phyloP scores from a whole-genome alignment of 768 basidiomycete genomes.

The Hygrophoropsis aurantiaca region DNA sequence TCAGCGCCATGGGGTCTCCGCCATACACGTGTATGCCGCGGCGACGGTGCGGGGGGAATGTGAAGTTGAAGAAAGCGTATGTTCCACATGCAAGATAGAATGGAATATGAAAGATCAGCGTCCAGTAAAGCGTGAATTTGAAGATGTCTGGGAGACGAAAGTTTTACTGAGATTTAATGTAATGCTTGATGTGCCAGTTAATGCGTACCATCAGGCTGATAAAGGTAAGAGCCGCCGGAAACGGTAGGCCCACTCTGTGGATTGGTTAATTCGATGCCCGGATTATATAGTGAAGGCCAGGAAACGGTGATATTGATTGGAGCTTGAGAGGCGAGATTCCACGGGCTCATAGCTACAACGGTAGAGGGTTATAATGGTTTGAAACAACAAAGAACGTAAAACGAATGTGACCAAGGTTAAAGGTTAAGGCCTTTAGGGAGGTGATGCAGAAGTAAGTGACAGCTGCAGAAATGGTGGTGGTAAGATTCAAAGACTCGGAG shows the following conservation, averaged over 20 bases:
- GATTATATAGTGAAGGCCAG: slow-evolving; percentile 41
- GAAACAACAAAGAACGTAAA: no score
- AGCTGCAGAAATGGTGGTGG: no score
- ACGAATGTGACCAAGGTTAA: no score
- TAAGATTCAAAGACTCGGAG: no score
- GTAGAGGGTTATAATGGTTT: no score
- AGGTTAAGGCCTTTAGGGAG: no score
- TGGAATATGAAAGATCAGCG: slow-evolving; percentile 45
- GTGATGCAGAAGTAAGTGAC: no score
- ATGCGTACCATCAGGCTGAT: slow-evolving; percentile 31
- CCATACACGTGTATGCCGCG: slow-evolving; percentile 5
- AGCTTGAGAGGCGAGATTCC: background rate
- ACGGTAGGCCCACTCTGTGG: slow-evolving; percentile 25
- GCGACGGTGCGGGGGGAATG: slow-evolving; percentile 32
- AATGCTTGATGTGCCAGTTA: background rate
- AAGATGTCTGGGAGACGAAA: slow-evolving; percentile 34
- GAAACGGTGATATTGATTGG: slow-evolving; percentile 19
- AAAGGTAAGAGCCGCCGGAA: slow-evolving; percentile 35
- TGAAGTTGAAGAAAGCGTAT: slow-evolving; percentile 43
- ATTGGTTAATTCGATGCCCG: slow-evolving; percentile 31
- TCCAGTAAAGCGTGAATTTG: slow-evolving; percentile 49
- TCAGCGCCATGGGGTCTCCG: background rate
- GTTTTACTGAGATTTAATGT: background rate
- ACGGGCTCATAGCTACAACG: no score
- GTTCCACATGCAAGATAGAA: slow-evolving; percentile 37